phyloP scores from a whole-genome alignment of 2,329 filamentous ascomycete genomes.

The Pseudopyrenochaeta lycopersici region DNA sequence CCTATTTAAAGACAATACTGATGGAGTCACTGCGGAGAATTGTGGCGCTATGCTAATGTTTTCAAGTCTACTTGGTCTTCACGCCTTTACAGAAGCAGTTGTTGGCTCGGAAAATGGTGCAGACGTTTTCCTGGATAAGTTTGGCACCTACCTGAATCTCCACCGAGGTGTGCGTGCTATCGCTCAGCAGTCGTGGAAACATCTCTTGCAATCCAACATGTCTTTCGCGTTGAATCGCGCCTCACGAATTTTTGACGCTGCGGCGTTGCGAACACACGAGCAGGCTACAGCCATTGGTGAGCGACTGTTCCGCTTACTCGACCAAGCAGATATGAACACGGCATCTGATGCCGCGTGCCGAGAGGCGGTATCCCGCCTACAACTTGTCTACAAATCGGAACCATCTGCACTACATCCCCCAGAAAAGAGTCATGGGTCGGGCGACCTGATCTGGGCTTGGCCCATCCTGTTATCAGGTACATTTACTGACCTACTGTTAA shows the following conservation, averaged over 20 bases:
- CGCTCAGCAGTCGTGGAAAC: slow-evolving; percentile 15
- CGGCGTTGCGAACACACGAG: slow-evolving; percentile 9
- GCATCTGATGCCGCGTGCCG: slow-evolving; percentile 14
- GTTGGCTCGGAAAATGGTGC: slow-evolving; percentile 9
- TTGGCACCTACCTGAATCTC: slow-evolving; percentile 25
- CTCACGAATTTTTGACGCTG: slow-evolving; percentile 1
- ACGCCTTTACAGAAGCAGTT: slow-evolving; percentile 26
- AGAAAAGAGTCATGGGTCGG: not conserved
- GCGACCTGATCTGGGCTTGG: slow-evolving; percentile 25
- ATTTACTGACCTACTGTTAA: slow-evolving; percentile 26
- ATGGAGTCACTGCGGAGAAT: slow-evolving; percentile 15
- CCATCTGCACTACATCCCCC: not conserved
- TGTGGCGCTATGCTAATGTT: slow-evolving; percentile 26
- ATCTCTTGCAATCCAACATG: slow-evolving; percentile 18
- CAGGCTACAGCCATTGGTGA: slow-evolving; percentile 9
- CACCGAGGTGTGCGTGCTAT: slow-evolving; percentile 25
- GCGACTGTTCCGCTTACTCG: slow-evolving; percentile 16
- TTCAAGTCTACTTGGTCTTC: slow-evolving; percentile 17
- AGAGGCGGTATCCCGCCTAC: slow-evolving; percentile 18
- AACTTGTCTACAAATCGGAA: slow-evolving; percentile 18
- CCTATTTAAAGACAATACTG: slow-evolving; percentile 12
- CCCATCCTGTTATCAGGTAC: slow-evolving; percentile 24
- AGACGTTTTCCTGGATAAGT: slow-evolving; percentile 21
- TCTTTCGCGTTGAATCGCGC: slow-evolving; percentile 14
- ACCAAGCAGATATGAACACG: slow-evolving; percentile 9